Base-by-base conservation (phyloP, 2,329 filamentous ascomycete species). In the Pseudogymnoascus sp. region DNA sequence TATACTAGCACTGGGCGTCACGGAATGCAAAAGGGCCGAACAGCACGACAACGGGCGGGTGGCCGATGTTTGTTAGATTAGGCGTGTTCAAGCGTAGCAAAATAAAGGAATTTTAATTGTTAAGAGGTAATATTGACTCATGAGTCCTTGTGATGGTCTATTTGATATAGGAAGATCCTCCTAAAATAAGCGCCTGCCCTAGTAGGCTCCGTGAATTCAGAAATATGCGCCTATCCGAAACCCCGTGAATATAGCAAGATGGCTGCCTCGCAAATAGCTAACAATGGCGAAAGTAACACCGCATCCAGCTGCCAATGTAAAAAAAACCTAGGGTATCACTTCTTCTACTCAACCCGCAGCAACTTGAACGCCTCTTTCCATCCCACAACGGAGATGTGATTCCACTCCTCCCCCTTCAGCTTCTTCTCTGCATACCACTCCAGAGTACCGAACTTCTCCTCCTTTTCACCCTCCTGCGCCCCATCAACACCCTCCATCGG, bases 391-490 rank as follows among this genome's bases (percentile, higher is more conserved):
- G 70, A 67, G 3, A 85, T 71, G 63, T 84, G 81, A 59, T 78
- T 77, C 61, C 74, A 81, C 0, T 75, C 77, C 17, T 81, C 74
- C 1, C 79, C 79, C 66, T 81, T 79, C 1, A 68, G 68, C 24
- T 73, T 66, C 64, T 81, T 78, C 37, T 77, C 72, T 3, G 66
- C 65, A 64, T 84, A 85, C 83, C 83, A 85, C 4, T 77, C 71
- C 63, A 73, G 63, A 1, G 82, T 84, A 50, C n/a, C 17, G 8
- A 11, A 26, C 44, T 50, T 35, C 9, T 4, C 24, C 10, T 21
- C 50, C 35, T 13, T n/a, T 6, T 26, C 40, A 21, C 4, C 15
- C 10, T 59, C 35, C 13, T 37, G 26, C 5, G 10, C 33, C 8
- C 5, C 24, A 1, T 61, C 26, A n/a, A 31, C n/a, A n/a, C 26